Conservation (phyloP, 2,329 filamentous ascomycete genomes). For the Calonectria crousiana region DNA sequence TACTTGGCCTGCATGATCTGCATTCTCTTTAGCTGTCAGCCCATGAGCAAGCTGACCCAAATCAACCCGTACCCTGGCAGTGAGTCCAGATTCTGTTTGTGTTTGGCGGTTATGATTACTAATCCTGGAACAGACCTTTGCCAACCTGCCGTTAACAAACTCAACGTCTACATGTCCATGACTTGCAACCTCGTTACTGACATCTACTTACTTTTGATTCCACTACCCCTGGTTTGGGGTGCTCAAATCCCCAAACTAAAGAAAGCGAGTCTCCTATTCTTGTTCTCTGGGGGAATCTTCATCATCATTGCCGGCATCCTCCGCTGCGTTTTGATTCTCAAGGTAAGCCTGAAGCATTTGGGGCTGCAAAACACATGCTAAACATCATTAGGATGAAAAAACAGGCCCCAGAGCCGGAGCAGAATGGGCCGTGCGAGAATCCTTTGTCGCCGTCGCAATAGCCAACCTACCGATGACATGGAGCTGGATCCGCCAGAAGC, state of each 20-base stretch:
- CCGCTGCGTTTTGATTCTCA: background rate
- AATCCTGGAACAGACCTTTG: background rate
- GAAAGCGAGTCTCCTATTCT: background rate
- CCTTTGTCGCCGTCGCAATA: background rate
- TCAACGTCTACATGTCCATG: constrained; percentile 1
- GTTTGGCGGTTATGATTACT: background rate
- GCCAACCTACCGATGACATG: constrained; percentile 4
- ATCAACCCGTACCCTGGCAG: constrained; percentile 18
- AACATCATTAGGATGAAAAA: background rate
- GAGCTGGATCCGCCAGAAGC: background rate
- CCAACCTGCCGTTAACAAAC: constrained; percentile 10
- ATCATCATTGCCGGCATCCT: constrained; percentile 7
- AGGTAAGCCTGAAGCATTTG: background rate
- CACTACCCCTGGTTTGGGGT: background rate
- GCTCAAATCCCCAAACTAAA: background rate
- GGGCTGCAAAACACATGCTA: background rate
- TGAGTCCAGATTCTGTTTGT: background rate
- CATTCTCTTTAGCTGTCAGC: constrained; percentile 10
- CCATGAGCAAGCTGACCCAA: constrained; percentile 3
- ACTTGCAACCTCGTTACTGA: background rate
- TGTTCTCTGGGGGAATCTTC: constrained; percentile 15
- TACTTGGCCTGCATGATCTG: background rate
- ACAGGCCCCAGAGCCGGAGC: background rate
- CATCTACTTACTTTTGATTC: background rate
- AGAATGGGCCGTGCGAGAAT: constrained; percentile 5